Evolutionary conservation across 345 rosid species (phyloP), one percentile per base, ranked within the genome.

Genomic region (Populus tremula): DNA sequence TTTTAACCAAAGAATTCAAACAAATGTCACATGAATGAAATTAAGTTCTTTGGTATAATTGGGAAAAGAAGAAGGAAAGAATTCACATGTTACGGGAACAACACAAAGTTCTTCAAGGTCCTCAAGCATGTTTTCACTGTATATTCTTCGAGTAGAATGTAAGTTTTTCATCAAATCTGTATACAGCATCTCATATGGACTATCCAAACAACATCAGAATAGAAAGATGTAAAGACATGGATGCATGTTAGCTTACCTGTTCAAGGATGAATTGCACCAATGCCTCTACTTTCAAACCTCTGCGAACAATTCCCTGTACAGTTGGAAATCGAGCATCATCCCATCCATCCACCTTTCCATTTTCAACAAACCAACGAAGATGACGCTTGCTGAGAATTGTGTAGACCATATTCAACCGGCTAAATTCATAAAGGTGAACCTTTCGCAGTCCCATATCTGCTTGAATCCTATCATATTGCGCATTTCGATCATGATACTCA

Each of bases 291-390:
- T 93, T 92, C 68, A 96, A 81, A 69, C 99, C 98, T 82, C 98
- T 87, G 13, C 96, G 96, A 18, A 92, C 96, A 66, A 96, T 96
- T 80, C 99, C 98, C 83, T 92, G 97, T 39, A 96, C 99, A 16
- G 99, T 96, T n/a, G 98, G 98, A 83, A 96, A 91, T 18, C 98
- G 93, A 53, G 98, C 92, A 86, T 96, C 99, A 83, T 96, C 99
- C 99, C 99, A 96, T 64, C 97, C 98, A 63, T 91, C 94, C 69
- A 96, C 99, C 82, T 90, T 87, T 65, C 91, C 87, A 39, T 90
- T 84, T 74, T 96, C 89, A 67, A 93, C 99, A 86, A 96, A 96
- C 99, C 99, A 93, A 62, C 89, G 91, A 76, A 93, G 98, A 82
- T 96, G 91, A 23, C 96, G 96, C 87, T 93, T 96, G 70, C 98